These are phyloP conservation scores for Russula earlei DNA, from an alignment of 768 basidiomycete genomes.

Conservation along the genomic window DNA sequence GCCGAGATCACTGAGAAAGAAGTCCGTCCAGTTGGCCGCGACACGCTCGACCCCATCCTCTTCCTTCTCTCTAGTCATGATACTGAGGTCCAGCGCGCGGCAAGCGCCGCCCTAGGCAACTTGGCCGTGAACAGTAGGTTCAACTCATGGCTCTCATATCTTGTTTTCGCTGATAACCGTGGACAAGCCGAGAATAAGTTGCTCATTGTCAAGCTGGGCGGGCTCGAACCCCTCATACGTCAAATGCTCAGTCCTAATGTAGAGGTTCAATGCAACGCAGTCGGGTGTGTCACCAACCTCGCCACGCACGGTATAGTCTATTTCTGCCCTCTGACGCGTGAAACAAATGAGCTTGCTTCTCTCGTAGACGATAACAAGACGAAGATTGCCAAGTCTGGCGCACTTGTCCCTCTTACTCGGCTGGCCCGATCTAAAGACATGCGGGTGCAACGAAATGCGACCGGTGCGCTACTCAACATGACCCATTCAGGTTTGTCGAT, in stretches of 20 bases:
- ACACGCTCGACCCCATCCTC: constrained; percentile 96
- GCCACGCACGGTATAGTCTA: constrained; percentile 81
- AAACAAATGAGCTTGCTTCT: not conserved
- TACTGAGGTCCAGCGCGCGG: constrained; percentile 96
- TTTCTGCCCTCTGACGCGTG: not conserved
- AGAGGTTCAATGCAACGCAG: constrained; percentile 99
- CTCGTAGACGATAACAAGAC: constrained; percentile 94
- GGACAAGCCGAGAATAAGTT: constrained; percentile 91
- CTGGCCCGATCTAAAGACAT: constrained; percentile 97
- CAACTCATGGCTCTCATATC: not conserved
- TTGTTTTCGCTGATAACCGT: constrained; percentile 3
- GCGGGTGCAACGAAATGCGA: constrained; percentile 98
- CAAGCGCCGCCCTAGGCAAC: constrained; percentile 94
- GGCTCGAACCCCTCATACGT: constrained; percentile 93
- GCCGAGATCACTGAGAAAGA: constrained; percentile 99
- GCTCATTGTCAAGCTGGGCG: constrained; percentile 95
- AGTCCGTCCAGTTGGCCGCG: constrained; percentile 90
- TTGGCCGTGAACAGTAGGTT: constrained; percentile 92
- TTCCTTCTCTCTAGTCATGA: constrained; percentile 97
- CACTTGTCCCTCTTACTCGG: constrained; percentile 92
- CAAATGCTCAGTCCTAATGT: constrained; percentile 99
- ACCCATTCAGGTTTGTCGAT: constrained; percentile 80
- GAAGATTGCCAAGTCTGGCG: constrained; percentile 98
- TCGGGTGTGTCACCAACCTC: constrained; percentile 97
- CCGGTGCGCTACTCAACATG: constrained; percentile 97